Evolutionary conservation across 2,329 filamentous ascomycete genomes (phyloP), one percentile per base, ranked within the genome.

Genomic region (Plenodomus biglobosus): DNA sequence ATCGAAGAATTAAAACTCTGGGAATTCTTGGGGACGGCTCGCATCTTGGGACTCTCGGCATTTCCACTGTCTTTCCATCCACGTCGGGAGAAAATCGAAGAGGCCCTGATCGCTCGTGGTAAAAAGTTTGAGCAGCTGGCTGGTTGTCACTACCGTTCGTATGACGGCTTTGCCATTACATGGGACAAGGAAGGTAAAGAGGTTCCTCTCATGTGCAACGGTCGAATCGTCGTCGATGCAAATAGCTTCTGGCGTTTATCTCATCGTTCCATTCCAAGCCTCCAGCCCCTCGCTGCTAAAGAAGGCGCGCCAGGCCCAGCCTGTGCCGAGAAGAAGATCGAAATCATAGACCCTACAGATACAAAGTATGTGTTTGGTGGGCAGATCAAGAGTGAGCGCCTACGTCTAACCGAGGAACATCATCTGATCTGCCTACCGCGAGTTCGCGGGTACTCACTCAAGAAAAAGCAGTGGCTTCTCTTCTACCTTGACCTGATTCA

Each of bases 381-480:
- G 41, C 36, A 51, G 63, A 76, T 20, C 67, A 73, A 46, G 61
- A 63, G 19, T 21, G 55, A 54, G 22, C 38, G 75, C 76, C 6
- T 78, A 74, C 13, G 78, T 77, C 90, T 92, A 63, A 87, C 80
- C 0, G 85, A 91, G 24, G 88, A 94, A 50, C 88, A 95, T 56
- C 86, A 92, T 34, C 76, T 95, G 3, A 85, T 92, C 45, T 85
- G 89, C 8, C 90, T 87, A 3, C 86, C 90, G 0, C 83, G 94
- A 0, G 87, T 95, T 0, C 80, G 92, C 6, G 91, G 90, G 0
- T 96, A 95, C 61, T 84, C 88, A 1, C 92, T 95, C 66, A 84
- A 83, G 3, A 90, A 95, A 72, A 95, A 95, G 74, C 77, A 90
- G 18, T 96, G 91, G 91, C 80, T 95, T 1, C 88, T 95, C 68